Evolutionary conservation across 2,329 filamentous ascomycete genomes (phyloP), one percentile per base, ranked within the genome.

Genomic region (Sporothrix euskadiensis): DNA sequence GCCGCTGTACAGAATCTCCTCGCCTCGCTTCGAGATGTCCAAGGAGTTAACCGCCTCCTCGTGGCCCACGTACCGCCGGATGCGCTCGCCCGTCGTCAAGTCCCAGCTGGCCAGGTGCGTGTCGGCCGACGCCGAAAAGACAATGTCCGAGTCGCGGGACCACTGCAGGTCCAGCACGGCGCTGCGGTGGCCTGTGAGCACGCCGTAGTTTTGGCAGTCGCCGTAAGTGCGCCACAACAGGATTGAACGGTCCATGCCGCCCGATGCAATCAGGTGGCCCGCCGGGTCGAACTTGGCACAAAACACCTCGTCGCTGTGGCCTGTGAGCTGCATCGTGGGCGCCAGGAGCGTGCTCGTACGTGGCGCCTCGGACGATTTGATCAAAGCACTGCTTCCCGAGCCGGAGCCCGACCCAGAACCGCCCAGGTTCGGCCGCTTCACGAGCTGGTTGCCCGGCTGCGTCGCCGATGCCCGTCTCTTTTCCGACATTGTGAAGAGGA

Each of bases 41-140:
- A 98, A 85, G 75, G 91, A 89, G 82, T 98, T 99, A 84, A 99
- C 91, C n/a, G 98, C 88, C 81, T 98, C 95, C 79, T 98, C 94
- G 80, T 99, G 96, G 0, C 96, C 96, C 12, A 94, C 85, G 79
- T 99, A 97, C 79, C 93, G 89, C 76, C 96, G 91, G 87, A 98
- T 97, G 79, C 96, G 89, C 77, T 91, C 88, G n/a, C 95, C 95
- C 0, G 93, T 94, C 77, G 96, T 95, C 57, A 97, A 84, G 79
- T 99, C 95, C 95, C 95, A 99, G 81, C 93, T 97, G 54, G 94
- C 94, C 41, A 98, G 86, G 77, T 94, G 93, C 88, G 90, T 94
- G 81, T 99, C 96, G 77, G 96, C 94, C 47, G 94, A 97, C 61
- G 94, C 94, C 8, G 95, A 96, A 80, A 95, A 98, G 70, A 99